Conservation (phyloP, 1,139 yeast genomes). For the Wickerhamomyces sp. region DNA sequence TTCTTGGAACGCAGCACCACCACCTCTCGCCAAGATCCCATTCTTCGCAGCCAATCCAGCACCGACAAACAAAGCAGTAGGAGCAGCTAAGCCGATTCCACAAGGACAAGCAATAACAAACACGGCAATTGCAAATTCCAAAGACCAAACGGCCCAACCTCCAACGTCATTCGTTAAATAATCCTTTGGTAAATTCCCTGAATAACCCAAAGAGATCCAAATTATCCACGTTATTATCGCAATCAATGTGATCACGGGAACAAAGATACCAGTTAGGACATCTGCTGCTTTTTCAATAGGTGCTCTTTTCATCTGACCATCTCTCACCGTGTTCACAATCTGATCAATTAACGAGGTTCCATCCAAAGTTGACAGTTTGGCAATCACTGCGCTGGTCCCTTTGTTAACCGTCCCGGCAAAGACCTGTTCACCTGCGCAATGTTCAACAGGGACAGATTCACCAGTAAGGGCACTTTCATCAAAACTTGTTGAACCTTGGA, state of each 20-base stretch:
- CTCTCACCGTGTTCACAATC: constrained; percentile 64
- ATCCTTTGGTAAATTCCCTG: constrained; percentile 46
- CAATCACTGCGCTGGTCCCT: constrained; percentile 50
- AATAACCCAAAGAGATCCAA: constrained; percentile 57
- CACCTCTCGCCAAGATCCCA: constrained; percentile 77
- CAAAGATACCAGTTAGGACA: constrained; percentile 64
- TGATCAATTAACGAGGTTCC: constrained; percentile 67
- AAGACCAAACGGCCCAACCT: constrained; percentile 75
- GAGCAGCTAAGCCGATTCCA: constrained; percentile 88
- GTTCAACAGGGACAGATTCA: constrained; percentile 49
- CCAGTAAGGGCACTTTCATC: constrained; percentile 81
- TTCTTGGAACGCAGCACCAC: constrained; percentile 79
- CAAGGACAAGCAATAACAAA: constrained; percentile 92
- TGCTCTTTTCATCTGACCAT: constrained; percentile 69
- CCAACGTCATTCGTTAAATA: constrained; percentile 64
- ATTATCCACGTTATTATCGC: constrained; percentile 64
- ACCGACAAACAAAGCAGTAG: constrained; percentile 88
- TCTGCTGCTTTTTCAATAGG: constrained; percentile 75
- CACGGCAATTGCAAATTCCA: constrained; percentile 72
- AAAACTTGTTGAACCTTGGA: constrained; percentile 54
- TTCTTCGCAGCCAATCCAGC: constrained; percentile 78
- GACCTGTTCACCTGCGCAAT: constrained; percentile 51
- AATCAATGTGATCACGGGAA: constrained; percentile 57
- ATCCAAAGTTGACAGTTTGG: constrained; percentile 54
- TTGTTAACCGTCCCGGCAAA: constrained; percentile 70